These are phyloP conservation scores for Lentinula novae-zelandiae DNA, from an alignment of 1,284 basidiomycete species.

Conservation along the genomic window DNA sequence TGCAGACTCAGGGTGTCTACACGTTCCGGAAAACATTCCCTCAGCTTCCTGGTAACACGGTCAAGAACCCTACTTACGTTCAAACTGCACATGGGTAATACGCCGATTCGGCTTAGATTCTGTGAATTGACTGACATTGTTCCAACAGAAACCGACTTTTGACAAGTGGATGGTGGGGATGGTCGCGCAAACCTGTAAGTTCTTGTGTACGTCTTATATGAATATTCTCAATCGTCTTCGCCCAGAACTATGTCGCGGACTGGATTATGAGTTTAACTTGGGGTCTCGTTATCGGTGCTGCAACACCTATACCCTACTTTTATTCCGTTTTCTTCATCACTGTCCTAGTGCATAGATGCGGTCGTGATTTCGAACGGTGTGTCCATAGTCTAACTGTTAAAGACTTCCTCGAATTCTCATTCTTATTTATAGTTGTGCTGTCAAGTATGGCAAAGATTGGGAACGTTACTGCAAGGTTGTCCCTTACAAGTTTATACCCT, in stretches of 20 bases:
- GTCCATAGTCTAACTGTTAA: constrained; percentile 17
- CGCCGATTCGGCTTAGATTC: constrained; percentile 14
- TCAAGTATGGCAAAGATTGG: constrained; percentile 97
- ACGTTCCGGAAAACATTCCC: constrained; percentile 91
- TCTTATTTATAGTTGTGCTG: constrained; percentile 58
- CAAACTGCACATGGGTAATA: constrained; percentile 87
- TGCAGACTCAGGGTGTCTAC: constrained; percentile 90
- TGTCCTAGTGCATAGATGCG: constrained; percentile 84
- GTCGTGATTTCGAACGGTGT: constrained; percentile 88
- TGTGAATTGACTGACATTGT: constrained; percentile 10
- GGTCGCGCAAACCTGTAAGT: constrained; percentile 82
- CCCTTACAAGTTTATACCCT: constrained; percentile 87
- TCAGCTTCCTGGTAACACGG: constrained; percentile 83
- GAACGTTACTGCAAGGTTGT: constrained; percentile 84
- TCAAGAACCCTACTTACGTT: constrained; percentile 88
- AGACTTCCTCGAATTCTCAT: background rate
- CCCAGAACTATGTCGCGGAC: constrained; percentile 81
- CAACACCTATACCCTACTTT: constrained; percentile 91
- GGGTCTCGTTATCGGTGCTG: constrained; percentile 83
- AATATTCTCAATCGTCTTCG: background rate
- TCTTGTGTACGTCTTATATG: background rate
- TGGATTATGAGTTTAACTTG: constrained; percentile 89
- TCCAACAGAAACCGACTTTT: constrained; percentile 72
- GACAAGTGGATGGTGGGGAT: constrained; percentile 88
- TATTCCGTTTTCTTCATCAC: constrained; percentile 92